Conservation (phyloP, 2,329 filamentous ascomycete genomes). For the Alternaria novae-zelandiae region DNA sequence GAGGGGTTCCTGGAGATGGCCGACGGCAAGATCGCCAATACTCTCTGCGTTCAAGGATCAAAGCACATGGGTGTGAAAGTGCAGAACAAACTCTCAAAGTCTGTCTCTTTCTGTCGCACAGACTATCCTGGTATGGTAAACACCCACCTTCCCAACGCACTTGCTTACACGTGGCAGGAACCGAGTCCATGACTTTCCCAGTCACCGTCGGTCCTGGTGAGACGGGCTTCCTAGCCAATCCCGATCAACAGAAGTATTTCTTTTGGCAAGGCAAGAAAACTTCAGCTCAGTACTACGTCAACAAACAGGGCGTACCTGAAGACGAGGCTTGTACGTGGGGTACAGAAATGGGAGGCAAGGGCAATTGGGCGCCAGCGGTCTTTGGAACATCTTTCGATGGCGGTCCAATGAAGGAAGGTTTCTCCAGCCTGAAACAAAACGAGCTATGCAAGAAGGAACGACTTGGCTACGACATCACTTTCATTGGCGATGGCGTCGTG, state of each 20-base stretch:
- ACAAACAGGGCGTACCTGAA: slow-evolving; percentile 73
- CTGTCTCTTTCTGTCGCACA: slow-evolving; percentile 85
- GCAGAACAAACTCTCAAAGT: slow-evolving; percentile 72
- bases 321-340: slow-evolving; percentile 80
- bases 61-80: slow-evolving; percentile 70
- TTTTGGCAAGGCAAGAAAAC: slow-evolving; percentile 75
- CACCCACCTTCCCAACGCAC: too few species aligned
- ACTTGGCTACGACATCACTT: slow-evolving; percentile 80
- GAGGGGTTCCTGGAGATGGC: slow-evolving; percentile 79
- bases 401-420: slow-evolving; percentile 62
- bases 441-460: slow-evolving; percentile 69
- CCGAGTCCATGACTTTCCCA: slow-evolving; percentile 85
- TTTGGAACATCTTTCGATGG: slow-evolving; percentile 75
- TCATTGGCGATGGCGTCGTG: slow-evolving; percentile 68
- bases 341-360: slow-evolving; percentile 61
- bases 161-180: slow-evolving; percentile 54
- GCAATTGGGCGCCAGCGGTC: slow-evolving; percentile 90
- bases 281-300: slow-evolving; percentile 96
- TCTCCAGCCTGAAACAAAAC: slow-evolving; percentile 86
- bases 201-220: slow-evolving; percentile 67
- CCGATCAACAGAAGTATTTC: slow-evolving; percentile 76
- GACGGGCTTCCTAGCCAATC: slow-evolving; percentile 73
- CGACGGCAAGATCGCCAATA: slow-evolving; percentile 59
- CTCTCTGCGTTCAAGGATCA: slow-evolving; percentile 76
- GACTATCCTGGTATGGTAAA: slow-evolving; percentile 81